phyloP scores from a whole-genome alignment of 2,329 filamentous ascomycete genomes.

The Hirsutella rhossiliensis region DNA sequence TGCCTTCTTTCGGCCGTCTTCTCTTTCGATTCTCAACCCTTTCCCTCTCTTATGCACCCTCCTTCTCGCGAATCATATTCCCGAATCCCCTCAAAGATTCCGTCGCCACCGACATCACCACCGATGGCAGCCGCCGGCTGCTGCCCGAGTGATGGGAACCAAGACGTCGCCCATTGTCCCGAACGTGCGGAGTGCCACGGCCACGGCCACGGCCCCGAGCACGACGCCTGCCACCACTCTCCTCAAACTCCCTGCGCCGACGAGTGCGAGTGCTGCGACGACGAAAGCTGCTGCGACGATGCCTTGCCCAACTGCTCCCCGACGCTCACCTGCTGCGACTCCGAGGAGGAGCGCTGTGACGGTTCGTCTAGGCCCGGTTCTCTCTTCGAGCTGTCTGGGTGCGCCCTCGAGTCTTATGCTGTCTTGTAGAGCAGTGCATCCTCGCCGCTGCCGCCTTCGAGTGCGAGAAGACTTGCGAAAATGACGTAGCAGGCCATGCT shows the following conservation, averaged over 20 bases:
- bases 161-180: too few relatives aligned
- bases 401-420: not conserved
- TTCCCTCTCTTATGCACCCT: too few relatives aligned
- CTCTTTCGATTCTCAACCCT: too few relatives aligned
- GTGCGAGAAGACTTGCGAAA: constrained; percentile 17
- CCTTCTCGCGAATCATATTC: too few relatives aligned
- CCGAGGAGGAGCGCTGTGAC: constrained; percentile 14
- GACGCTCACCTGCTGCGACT: constrained; percentile 13
- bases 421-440: constrained; percentile 17
- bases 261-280: constrained; percentile 6
- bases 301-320: constrained; percentile 3
- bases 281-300: constrained; percentile 8
- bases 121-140: too few relatives aligned
- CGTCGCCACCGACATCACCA: too few relatives aligned
- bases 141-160: too few relatives aligned
- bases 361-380: constrained; percentile 6
- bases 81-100: too few relatives aligned
- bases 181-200: too few relatives aligned
- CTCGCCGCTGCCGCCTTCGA: constrained; percentile 15
- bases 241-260: not conserved
- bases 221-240: not conserved
- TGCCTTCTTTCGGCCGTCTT: too few relatives aligned
- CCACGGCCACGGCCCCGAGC: not conserved
- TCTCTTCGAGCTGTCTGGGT: not conserved
- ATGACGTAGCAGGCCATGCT: constrained; percentile 7